phyloP scores from a whole-genome alignment of 495 filamentous ascomycete species.

The Penicillium verhagenii region DNA sequence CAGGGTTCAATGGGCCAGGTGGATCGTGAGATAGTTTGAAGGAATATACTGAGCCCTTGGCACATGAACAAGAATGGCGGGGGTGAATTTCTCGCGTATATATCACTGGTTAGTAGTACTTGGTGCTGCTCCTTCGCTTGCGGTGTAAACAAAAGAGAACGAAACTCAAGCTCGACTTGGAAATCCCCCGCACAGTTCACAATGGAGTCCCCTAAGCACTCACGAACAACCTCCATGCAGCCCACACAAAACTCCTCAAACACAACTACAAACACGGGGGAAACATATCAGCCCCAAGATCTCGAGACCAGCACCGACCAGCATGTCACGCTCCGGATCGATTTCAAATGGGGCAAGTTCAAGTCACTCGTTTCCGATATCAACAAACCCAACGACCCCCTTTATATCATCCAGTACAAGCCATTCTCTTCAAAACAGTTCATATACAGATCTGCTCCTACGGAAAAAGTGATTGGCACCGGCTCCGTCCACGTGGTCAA shows the following conservation, averaged over 20 bases:
- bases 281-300: not conserved
- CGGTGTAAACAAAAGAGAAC: too few relatives aligned
- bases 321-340: conserved; percentile 17
- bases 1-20: not conserved
- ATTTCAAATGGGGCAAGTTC: conserved; percentile 32
- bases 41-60: not conserved
- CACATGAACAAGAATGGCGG: not conserved
- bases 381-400: conserved; percentile 10
- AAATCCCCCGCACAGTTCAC: too few relatives aligned
- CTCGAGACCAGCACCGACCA: not conserved
- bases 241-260: not conserved
- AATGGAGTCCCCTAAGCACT: not conserved
- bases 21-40: not conserved
- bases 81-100: too few relatives aligned
- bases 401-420: conserved; percentile 23
- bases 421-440: conserved; percentile 6
- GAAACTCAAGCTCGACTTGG: not conserved
- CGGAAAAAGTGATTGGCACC: conserved; percentile 20
- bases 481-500: conserved; percentile 24
- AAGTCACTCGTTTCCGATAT: conserved; percentile 18
- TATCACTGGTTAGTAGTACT: too few relatives aligned
- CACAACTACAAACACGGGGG: not conserved
- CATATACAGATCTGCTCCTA: not conserved
- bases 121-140: too few relatives aligned
- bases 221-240: not conserved